Base-by-base conservation (phyloP, 768 basidiomycete genomes). In the Lepiota venenata region DNA sequence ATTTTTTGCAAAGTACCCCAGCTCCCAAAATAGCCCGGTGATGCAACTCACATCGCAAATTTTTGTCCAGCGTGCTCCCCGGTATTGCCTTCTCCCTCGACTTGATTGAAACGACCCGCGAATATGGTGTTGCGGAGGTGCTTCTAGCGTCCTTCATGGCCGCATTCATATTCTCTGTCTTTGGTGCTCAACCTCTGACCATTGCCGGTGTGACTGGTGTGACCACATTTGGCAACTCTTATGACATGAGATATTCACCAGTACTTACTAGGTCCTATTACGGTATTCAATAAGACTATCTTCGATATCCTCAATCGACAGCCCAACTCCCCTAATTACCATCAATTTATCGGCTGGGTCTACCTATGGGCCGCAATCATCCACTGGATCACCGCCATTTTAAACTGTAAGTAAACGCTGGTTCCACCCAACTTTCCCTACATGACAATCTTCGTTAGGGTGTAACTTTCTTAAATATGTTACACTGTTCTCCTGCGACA, bases 71-170 rank as follows among this genome's bases (percentile, higher is more conserved):
- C 58, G 84, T 93, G n/a, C 76, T 94, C 15, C 92, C 93, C 14
- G 92, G 89, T 8, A 87, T 95, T 42, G 93, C 95, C 1, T 97
- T 97, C 67, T 93, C 92, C 18, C 67, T 97, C 49, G 92, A 95
- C 65, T 73, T 97, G 12, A 96, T 95, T 66, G 91, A 95, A 67
- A 93, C 92, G 0, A 93, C 93, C 1, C 78, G 83, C 20, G 80
- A 92, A 62, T 96, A 97, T 69, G 93, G 93, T 2, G 91, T 97
- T 12, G 75, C 90, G 1, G 95, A 97, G 67, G 89, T 93, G 5
- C 73, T 96, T 0, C 61, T 90, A 7, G 81, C 86, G 2, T 88
- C 91, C 0, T 95, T 94, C 70, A 88, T 96, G 84, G 88, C 92
- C 1, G 89, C 93, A 0, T 88, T 91, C 63, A 74, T 93, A 16